These are phyloP conservation scores for Aspergillus nanangensis DNA, from an alignment of 495 filamentous ascomycete species.

Conservation along the genomic window DNA sequence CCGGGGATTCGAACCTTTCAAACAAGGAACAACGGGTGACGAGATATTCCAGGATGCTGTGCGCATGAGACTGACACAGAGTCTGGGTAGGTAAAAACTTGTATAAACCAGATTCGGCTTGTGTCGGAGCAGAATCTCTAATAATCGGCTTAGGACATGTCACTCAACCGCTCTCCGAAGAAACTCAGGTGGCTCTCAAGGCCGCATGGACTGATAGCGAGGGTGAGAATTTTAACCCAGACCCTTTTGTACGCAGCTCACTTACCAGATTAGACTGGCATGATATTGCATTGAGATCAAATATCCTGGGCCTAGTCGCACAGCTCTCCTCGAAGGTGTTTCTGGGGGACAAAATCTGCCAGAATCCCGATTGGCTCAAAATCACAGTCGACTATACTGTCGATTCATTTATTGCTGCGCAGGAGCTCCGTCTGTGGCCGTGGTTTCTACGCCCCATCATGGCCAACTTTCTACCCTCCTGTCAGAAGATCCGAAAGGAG, in stretches of 20 bases:
- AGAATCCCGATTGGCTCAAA: conserved; percentile 45
- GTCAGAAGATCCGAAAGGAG: conserved; percentile 9
- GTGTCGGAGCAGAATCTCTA: background rate
- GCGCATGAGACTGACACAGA: conserved; percentile 16
- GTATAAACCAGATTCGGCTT: background rate
- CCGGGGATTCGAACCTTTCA: conserved; percentile 38
- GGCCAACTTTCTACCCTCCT: conserved; percentile 16
- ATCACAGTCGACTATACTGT: conserved; percentile 47
- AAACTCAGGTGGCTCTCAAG: conserved; percentile 6
- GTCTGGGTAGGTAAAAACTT: conserved; percentile 2
- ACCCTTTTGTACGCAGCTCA: too few species aligned
- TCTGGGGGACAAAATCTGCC: conserved; percentile 44
- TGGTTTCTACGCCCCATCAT: conserved; percentile 16
- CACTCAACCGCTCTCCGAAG: conserved; percentile 13
- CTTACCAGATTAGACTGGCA: conserved; percentile 22
- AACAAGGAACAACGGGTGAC: background rate
- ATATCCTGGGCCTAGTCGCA: conserved; percentile 33
- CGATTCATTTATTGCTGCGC: conserved; percentile 25
- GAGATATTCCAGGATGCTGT: conserved; percentile 13
- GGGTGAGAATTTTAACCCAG: conserved; percentile 1
- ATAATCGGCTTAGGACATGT: conserved; percentile 2
- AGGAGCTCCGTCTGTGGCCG: conserved; percentile 16
- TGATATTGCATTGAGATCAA: conserved; percentile 17
- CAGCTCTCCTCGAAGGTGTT: conserved; percentile 47
- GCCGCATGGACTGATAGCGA: conserved; percentile 10